These are phyloP conservation scores for Parascedosporium putredinis DNA, from an alignment of 2,329 filamentous ascomycete genomes.

Conservation along the genomic window DNA sequence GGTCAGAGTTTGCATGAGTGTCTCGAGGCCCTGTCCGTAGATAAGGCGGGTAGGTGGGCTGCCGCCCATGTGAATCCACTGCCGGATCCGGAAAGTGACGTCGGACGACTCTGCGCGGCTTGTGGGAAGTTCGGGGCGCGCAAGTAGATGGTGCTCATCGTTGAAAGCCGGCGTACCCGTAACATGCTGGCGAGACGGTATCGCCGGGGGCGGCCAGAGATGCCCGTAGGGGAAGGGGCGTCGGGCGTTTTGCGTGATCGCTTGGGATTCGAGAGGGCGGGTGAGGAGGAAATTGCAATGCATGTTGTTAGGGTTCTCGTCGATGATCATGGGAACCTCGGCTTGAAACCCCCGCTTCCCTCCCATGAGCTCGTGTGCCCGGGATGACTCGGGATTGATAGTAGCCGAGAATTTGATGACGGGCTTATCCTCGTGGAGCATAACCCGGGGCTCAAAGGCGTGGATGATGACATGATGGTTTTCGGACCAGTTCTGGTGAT, in stretches of 20 bases:
- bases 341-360: slow-evolving; percentile 25
- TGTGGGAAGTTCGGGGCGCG: slow-evolving; percentile 29
- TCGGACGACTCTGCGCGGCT: slow-evolving; percentile 52
- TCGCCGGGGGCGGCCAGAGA: slow-evolving; percentile 66
- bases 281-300: slow-evolving; percentile 61
- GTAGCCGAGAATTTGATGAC: slow-evolving; percentile 44
- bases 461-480: slow-evolving; percentile 58
- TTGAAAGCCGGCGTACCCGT: slow-evolving; percentile 20
- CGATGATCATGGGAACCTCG: slow-evolving; percentile 43
- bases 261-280: slow-evolving; percentile 31
- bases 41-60: slow-evolving; percentile 17
- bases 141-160: slow-evolving; percentile 16
- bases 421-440: slow-evolving; percentile 65
- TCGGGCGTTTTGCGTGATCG: slow-evolving; percentile 20
- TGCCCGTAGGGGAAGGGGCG: slow-evolving; percentile 32
- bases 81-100: slow-evolving; percentile 60
- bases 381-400: neutral
- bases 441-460: slow-evolving; percentile 59
- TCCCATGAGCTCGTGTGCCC: neutral
- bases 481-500: slow-evolving; percentile 49
- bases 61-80: slow-evolving; percentile 60
- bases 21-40: slow-evolving; percentile 18
- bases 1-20: slow-evolving; percentile 9
- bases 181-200: slow-evolving; percentile 53
- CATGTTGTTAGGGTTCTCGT: slow-evolving; percentile 35